Evolutionary conservation across 768 basidiomycete species (phyloP).

Genomic region (Leccinum truebloodii): DNA sequence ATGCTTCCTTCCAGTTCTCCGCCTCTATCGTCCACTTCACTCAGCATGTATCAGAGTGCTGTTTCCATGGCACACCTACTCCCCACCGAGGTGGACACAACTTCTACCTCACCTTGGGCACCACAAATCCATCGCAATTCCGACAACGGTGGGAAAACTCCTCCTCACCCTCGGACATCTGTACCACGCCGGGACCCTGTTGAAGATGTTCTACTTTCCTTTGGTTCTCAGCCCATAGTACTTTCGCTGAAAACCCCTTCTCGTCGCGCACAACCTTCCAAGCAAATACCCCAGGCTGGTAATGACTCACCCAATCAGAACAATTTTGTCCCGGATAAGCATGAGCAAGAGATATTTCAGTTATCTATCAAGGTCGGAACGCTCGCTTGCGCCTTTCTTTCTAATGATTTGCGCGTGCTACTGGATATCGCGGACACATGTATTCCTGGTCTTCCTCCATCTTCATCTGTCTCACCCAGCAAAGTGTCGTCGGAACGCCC

Average conservation of each 20-base stretch:
- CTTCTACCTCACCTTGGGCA: background rate
- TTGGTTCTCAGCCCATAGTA: constrained; percentile 62
- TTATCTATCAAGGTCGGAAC: constrained; percentile 48
- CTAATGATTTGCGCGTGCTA: constrained; percentile 56
- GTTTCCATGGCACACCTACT: constrained; percentile 39
- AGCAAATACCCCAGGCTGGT: constrained; percentile 1
- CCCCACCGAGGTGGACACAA: background rate
- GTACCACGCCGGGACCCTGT: constrained; percentile 11
- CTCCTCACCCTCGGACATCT: constrained; percentile 7
- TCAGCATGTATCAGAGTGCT: constrained; percentile 82
- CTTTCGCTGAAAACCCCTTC: constrained; percentile 53
- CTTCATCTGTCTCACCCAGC: constrained; percentile 15
- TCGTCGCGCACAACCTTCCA: constrained; percentile 20
- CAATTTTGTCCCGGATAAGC: constrained; percentile 4
- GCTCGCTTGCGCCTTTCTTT: constrained; percentile 55
- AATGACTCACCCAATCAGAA: constrained; percentile 10
- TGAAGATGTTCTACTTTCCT: constrained; percentile 57
- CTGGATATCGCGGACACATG: constrained; percentile 42
- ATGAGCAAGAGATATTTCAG: constrained; percentile 35
- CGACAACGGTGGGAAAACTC: constrained; percentile 4
- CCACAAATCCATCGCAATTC: background rate
- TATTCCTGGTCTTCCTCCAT: constrained; percentile 24
- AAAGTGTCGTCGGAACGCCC: constrained; percentile 16
- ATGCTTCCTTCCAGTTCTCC: constrained; percentile 51
- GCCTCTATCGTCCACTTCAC: constrained; percentile 51